Conservation (phyloP, 495 filamentous ascomycete genomes). For the Lichina pygmaea region DNA sequence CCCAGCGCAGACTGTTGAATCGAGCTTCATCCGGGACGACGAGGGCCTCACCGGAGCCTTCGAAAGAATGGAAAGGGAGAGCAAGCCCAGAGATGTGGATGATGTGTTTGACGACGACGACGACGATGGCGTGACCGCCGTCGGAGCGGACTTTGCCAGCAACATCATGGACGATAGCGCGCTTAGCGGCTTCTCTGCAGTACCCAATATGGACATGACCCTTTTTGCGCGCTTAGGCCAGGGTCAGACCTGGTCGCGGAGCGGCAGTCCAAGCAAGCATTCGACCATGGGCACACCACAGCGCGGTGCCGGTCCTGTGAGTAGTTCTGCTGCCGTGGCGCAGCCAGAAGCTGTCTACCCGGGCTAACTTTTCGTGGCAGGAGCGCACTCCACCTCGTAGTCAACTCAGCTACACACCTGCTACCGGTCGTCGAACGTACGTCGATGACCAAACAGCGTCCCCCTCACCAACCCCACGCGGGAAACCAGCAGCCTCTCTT, state of each 20-base stretch:
- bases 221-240: conserved; percentile 46
- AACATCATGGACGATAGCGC: conserved; percentile 43
- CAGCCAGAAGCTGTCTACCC: neutral
- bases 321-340: neutral
- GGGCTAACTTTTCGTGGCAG: neutral
- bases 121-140: neutral
- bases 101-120: neutral
- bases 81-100: neutral
- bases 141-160: neutral
- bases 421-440: conserved; percentile 8
- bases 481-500: conserved; percentile 10
- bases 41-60: neutral
- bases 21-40: neutral
- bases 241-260: conserved; percentile 13
- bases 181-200: conserved; percentile 64
- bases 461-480: conserved; percentile 32
- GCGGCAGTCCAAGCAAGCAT: conserved; percentile 13
- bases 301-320: neutral
- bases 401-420: conserved; percentile 6
- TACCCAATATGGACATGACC: conserved; percentile 57
- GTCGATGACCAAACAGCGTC: conserved; percentile 6
- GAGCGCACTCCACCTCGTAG: conserved; percentile 8
- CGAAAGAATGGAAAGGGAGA: neutral
- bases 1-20: neutral
- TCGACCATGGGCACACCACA: conserved; percentile 2